A percentile compares a stretch with the other conserved stretches of the same genome.
phyloP scores from a whole-genome alignment of 140 eudicot species.

The Erigeron philadelphicus region DNA sequence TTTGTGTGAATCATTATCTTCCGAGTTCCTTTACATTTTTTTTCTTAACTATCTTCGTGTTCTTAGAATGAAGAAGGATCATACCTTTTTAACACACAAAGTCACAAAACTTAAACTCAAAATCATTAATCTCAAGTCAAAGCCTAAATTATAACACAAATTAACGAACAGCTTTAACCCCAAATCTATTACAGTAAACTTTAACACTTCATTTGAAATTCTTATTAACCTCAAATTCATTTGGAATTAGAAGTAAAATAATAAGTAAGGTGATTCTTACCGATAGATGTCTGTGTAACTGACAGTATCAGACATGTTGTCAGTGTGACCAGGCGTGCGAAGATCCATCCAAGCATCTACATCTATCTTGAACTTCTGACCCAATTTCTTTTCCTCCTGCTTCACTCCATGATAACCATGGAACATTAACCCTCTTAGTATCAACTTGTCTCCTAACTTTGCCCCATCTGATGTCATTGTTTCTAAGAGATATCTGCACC shows the following conservation, averaged over 20 bases:
- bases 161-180: no score
- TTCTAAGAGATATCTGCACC: slow-evolving; percentile 12
- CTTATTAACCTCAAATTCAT: slow-evolving; percentile 15
- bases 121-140: no score
- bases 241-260: background rate
- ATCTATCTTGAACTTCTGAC: slow-evolving; percentile 77
- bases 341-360: slow-evolving; percentile 97
- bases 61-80: no score
- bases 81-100: background rate
- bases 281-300: slow-evolving; percentile 77
- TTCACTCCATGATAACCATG: slow-evolving; percentile 89
- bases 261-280: slow-evolving; percentile 22
- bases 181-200: background rate
- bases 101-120: background rate
- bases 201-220: background rate
- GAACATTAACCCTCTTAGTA: slow-evolving; percentile 68
- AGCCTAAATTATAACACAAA: no score
- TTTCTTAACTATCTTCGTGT: no score
- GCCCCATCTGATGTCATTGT: slow-evolving; percentile 29
- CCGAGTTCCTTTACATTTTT: no score
- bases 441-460: slow-evolving; percentile 54
- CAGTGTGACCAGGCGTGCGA: slow-evolving; percentile 66
- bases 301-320: slow-evolving; percentile 60
- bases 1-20: no score
- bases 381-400: slow-evolving; percentile 70